Evolutionary conservation across 345 rosid genomes (phyloP).

Genomic region (Melastoma malabathricum): DNA sequence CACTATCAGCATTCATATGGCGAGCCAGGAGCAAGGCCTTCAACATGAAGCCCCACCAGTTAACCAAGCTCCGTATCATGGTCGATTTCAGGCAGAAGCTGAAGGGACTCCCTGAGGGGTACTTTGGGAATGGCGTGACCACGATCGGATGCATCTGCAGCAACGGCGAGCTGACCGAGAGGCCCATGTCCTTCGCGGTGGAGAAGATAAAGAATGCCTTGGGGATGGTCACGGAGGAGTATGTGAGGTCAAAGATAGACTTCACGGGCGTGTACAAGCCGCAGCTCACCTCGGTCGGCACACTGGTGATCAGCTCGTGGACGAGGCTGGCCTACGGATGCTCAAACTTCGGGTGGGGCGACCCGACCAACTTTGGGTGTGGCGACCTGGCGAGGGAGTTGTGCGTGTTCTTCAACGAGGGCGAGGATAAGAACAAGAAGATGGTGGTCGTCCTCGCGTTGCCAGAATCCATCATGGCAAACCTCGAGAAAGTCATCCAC

Average conservation of each 20-base stretch:
- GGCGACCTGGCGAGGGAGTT: slow-evolving; percentile 9
- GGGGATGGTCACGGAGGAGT: slow-evolving; percentile 7
- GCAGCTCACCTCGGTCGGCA: slow-evolving; percentile 8
- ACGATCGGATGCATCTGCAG: slow-evolving; percentile 2
- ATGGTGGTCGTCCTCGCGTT: slow-evolving; percentile 8
- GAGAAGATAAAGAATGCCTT: slow-evolving; percentile 7
- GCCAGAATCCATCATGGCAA: slow-evolving; percentile 17
- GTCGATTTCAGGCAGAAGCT: slow-evolving; percentile 8
- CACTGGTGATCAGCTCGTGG: slow-evolving; percentile 16
- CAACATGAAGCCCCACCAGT: slow-evolving; percentile 7
- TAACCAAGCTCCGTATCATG: slow-evolving; percentile 8
- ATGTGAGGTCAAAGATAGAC: slow-evolving; percentile 10
- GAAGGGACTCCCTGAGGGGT: neutral
- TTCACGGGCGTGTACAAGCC: slow-evolving; percentile 4
- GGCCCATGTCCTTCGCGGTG: slow-evolving; percentile 8
- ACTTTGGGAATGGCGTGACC: slow-evolving; percentile 8
- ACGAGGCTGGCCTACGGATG: slow-evolving; percentile 8
- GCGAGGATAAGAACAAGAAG: slow-evolving; percentile 8
- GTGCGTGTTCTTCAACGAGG: slow-evolving; percentile 7
- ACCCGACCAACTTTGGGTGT: slow-evolving; percentile 13
- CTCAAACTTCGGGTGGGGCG: slow-evolving; percentile 16
- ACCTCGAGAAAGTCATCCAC: slow-evolving; percentile 15
- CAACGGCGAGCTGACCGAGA: slow-evolving; percentile 8
- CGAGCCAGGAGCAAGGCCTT: slow-evolving; percentile 6
- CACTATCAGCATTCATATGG: slow-evolving; percentile 6